Evolutionary conservation across 495 filamentous ascomycete genomes (phyloP), one percentile per base, ranked within the genome.

Genomic region (Chaetomium fimeti): DNA sequence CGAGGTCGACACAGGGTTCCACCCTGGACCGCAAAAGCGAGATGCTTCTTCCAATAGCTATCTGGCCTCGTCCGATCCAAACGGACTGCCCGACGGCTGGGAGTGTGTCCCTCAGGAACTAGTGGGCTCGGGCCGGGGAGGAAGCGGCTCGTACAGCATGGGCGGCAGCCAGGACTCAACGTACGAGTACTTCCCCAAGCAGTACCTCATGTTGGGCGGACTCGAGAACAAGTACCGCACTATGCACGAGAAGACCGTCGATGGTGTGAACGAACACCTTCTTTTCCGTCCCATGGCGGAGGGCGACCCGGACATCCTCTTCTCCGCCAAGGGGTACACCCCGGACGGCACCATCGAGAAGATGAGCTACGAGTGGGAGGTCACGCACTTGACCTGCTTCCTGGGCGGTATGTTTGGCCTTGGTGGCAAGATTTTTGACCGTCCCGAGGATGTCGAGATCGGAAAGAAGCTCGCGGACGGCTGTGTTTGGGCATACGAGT

Each of bases 171-270:
- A 92, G 60, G 94, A 98, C 73, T 96, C 91, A 18, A 87, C 91
- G 2, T 98, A 97, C 73, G 94, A 98, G 73, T 98, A 98, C 73
- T 82, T 98, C 57, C 89, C 95, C 27, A 98, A 98, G 72, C 76
- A 88, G 72, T 88, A 81, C 70, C 66, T 88, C 7, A 84, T 98
- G 27, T 84, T 98, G 16, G 95, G 94, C 60, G 95, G 93, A 13
- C 76, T 87, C 28, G 88, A 87, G 60, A 82, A 87, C 4, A 91
- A 95, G 74, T 98, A 98, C 73, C 83, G 82, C 60, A 81, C 78
- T 16, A 88, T 98, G 88, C 95, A 97, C 72, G 81, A 88, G 58
- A 87, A 83, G 59, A 84, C 87, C 27, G 84, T 87, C 57, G 84
- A 91, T 7, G 83, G 85, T 1, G 85, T 87, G 45, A 90, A 87